Percentiles rank a stretch among this genome's conserved stretches.
These are phyloP conservation scores for Bruguiera gymnorhiza DNA, from an alignment of 345 rosid species.

Conservation along the genomic window DNA sequence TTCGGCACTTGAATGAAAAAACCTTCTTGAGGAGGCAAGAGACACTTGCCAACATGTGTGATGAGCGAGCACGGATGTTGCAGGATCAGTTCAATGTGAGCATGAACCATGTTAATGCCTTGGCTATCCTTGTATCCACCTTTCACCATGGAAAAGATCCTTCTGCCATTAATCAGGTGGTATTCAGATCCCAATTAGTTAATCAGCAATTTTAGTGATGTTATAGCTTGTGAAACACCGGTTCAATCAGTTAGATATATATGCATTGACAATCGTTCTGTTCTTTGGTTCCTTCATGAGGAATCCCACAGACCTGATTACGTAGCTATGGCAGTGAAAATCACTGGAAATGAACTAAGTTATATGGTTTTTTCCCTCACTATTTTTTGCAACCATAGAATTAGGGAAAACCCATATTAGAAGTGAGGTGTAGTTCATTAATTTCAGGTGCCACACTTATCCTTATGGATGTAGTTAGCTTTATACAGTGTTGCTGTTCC, in stretches of 20 bases:
- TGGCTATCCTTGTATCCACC: constrained; percentile 92
- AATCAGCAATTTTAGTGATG: not conserved
- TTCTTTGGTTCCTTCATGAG: not conserved
- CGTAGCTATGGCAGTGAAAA: too few relatives aligned
- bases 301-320: not conserved
- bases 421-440: not conserved
- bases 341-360: too few relatives aligned
- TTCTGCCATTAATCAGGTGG: constrained; percentile 92
- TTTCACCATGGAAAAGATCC: constrained; percentile 94
- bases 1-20: constrained; percentile 42
- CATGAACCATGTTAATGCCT: constrained; percentile 92
- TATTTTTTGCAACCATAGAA: not conserved
- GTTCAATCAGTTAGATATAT: constrained; percentile 1
- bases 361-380: not conserved
- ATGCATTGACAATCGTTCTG: not conserved
- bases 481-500: not conserved
- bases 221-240: not conserved
- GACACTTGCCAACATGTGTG: constrained; percentile 87
- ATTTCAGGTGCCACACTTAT: not conserved
- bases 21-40: constrained; percentile 46
- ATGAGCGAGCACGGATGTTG: constrained; percentile 89
- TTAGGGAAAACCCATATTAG: not conserved
- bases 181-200: constrained; percentile 12
- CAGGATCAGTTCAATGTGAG: constrained; percentile 99
- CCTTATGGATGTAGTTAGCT: not conserved